A percentile compares a stretch with the other conserved stretches of the same genome.
phyloP scores from a whole-genome alignment of 108 stramenopile species.

The Cyclotella sp. region DNA sequence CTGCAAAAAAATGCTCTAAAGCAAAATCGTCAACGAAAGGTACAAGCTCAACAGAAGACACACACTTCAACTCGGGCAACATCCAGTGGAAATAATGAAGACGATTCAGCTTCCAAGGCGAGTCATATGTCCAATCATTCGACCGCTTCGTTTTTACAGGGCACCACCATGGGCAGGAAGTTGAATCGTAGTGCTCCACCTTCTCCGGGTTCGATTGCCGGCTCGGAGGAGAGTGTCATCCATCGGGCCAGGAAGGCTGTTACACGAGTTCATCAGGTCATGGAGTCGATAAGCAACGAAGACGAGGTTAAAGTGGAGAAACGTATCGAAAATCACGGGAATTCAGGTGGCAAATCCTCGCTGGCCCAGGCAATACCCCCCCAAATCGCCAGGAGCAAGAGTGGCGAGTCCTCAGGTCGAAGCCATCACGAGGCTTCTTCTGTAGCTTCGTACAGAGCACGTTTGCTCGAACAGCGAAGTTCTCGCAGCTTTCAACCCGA shows the following conservation, averaged over 20 bases:
- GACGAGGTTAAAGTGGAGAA: not conserved
- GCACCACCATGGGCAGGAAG: constrained; percentile 46
- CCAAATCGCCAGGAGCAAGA: not conserved
- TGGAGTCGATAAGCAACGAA: constrained; percentile 3
- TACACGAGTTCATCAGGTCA: constrained; percentile 4
- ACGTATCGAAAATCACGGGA: not conserved
- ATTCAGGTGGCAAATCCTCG: too few species aligned
- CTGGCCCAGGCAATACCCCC: not conserved
- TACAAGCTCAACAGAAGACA: not conserved
- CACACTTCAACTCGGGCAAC: not conserved
- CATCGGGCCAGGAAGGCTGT: constrained; percentile 26
- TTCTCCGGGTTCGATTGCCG: not conserved
- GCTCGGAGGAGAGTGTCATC: constrained; percentile 12
- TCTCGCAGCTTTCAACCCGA: not conserved
- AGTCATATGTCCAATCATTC: constrained; percentile 19
- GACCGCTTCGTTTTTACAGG: constrained; percentile 25
- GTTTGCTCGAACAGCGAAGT: constrained; percentile 5
- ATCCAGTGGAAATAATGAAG: constrained; percentile 8
- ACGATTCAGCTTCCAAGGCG: constrained; percentile 6
- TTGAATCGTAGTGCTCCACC: constrained; percentile 20
- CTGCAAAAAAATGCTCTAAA: not conserved
- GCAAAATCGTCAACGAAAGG: not conserved
- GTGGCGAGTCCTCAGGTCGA: not conserved
- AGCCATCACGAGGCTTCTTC: not conserved
- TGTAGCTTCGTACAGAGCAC: not conserved